Evolutionary conservation across 805 yeast species (phyloP), one percentile per base, ranked within the genome.

Genomic region (Candida corydali): DNA sequence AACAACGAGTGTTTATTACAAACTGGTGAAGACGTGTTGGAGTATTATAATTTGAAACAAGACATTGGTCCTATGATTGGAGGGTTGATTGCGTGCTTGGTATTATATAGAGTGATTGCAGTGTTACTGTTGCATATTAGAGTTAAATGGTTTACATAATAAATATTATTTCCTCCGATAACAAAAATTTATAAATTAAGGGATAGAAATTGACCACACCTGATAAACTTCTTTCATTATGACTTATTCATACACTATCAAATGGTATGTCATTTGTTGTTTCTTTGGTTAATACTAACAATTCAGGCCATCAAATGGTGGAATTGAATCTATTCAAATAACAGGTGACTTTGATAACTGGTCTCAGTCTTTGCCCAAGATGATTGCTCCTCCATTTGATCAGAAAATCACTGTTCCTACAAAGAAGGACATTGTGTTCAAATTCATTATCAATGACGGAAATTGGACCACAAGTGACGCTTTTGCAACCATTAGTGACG

Each of bases 291-390:
- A 12, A 25, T 25, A 32, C 15, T 20, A 9, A 20, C 9, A 20
- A 20, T 20, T 17, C 17, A 47, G 51, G 49, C 43, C 42, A 22
- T 24, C 41, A 8, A 33, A 31, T 20, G 43, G 40, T 33, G 29
- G 31, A 18, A 45, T 42, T 19, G 29, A 41, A 5, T 46, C 59
- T 7, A 58, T 66, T 17, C 57, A 55, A 19, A 59, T 66, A 16
- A 65, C 72, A 1, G 73, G 73, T 5, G 56, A 49, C 44, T 67
- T 67, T 44, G 70, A 66, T 42, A 46, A 58, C 38, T 67, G 73
- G 73, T 39, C 58, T 9, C 48, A 50, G 37, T 38, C 51, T 12
- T 49, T 49, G n/a, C 49, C 53, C 4, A 34, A 17, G 5, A 23
- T 32, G 10, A 26, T 10, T 10, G 10, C 37, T 11, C 32, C 38